Evolutionary conservation across 2,329 filamentous ascomycete species (phyloP), one percentile per base, ranked within the genome.

Genomic region (Lojkania enalia): DNA sequence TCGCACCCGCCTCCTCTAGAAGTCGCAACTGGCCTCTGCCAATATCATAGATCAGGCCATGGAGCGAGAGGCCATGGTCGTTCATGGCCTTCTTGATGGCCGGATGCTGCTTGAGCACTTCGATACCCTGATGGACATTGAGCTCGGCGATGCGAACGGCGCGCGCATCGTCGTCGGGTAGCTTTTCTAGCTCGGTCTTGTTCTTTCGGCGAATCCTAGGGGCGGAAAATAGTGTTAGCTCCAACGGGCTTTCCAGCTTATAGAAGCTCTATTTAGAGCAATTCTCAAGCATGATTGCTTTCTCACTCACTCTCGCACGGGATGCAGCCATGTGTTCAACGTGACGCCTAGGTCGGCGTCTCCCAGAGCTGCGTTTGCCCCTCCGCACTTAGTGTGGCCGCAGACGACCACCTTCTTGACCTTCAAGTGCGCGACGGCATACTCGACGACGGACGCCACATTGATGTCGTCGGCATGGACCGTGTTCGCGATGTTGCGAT

Each of bases 401-500:
- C 80, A 83, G 18, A 85, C 72, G 35, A 85, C 77, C 43, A 84
- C 74, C 68, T 82, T 79, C 55, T 81, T 78, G 52, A 87, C 83
- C 58, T 85, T 82, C 25, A 95, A 75, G 64, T 87, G 77, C 45
- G 73, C 75, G 47, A 95, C 87, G 32, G 88, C 86, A 66, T 86
- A 95, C 64, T 92, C 85, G 64, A 95, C 85, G 35, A 92, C 88
- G 43, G 83, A 81, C 9, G 83, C 78, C 23, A 84, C 84, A 73
- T 83, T 88, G 67, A 92, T 80, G 67, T 95, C 90, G 58, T 83
- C 84, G 15, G 84, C 75, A 45, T 84, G 83, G 52, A 95, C 74
- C 62, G 92, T 82, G 74, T 95, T 95, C 71, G 88, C 89, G 67
- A 95, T 91, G 76, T 95, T 95, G 66, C 90, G 87, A 76, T 95